Conservation (phyloP, 805 yeast genomes). For the Kluyveromyces wickerhamii region DNA sequence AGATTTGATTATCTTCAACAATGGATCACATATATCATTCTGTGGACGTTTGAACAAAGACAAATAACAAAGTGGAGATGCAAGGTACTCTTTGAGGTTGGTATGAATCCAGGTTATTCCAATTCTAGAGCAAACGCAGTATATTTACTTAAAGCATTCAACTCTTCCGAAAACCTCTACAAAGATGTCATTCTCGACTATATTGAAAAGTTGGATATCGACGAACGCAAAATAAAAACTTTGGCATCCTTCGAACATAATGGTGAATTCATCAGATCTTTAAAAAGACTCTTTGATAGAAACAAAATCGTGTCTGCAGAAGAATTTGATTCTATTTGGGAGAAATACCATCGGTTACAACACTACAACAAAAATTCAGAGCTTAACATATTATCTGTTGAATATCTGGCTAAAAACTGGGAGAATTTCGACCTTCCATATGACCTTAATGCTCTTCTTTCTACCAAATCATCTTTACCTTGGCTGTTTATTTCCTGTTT, state of each 20-base stretch:
- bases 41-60: constrained; percentile 25
- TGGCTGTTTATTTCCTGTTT: neutral
- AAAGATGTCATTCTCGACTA: constrained; percentile 8
- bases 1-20: constrained; percentile 31
- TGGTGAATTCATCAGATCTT: constrained; percentile 6
- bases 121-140: constrained; percentile 17
- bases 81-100: constrained; percentile 16
- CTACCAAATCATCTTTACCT: neutral
- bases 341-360: neutral
- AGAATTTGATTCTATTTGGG: constrained; percentile 1
- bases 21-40: constrained; percentile 28
- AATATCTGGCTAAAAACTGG: constrained; percentile 3
- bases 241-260: constrained; percentile 15
- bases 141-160: constrained; percentile 17
- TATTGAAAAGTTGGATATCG: constrained; percentile 12
- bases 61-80: constrained; percentile 29
- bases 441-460: neutral
- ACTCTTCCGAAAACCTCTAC: constrained; percentile 5
- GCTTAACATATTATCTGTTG: neutral
- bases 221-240: constrained; percentile 12
- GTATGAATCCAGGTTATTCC: constrained; percentile 17
- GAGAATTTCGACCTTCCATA: neutral
- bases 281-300: constrained; percentile 9
- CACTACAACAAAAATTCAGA: neutral
- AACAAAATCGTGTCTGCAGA: neutral